Evolutionary conservation across 257 asterid species (phyloP), one percentile per base, ranked within the genome.

Genomic region (Lantana camara): DNA sequence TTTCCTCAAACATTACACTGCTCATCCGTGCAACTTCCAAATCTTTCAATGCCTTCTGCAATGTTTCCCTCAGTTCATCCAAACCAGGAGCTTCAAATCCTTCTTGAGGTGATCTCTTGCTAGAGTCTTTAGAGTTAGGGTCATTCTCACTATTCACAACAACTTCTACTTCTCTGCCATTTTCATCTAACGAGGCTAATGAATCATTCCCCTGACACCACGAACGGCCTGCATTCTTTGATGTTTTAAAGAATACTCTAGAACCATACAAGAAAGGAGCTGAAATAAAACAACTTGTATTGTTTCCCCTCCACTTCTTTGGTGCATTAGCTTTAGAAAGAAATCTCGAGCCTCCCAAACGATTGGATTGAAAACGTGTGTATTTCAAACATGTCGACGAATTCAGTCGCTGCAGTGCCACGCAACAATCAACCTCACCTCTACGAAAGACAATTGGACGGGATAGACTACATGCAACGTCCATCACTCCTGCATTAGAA

Each of bases 131-230:
- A 40, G 72, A 63, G 46, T 80, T 74, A 45, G 70, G 68, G 73
- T 58, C 85, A 41, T 51, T 74, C 51, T 51, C 69, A 51, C 52
- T 81, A 57, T 67, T 79, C 73, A 81, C 78, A 53, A 45, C 47
- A 68, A 54, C 48, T 57, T 82, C 90, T 19, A 75, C 73, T 55
- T 87, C 95, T 57, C 80, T 79, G 67, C 79, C 77, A 63, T 69
- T 84, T 73, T 83, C 90, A 71, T 81, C 78, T 60, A 88, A 48
- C 76, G 78, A 87, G 9, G 95, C 90, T 48, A 94, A 73, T 24
- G 96, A 87, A 54, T 94, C 97, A 79, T 84, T 90, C 65, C 89
- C 96, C 81, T 86, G 97, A 80, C 99, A 94, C 56, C 58, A 82
- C 32, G 78, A 50, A 68, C 46, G 67, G 30, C 69, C 75, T 38